These are phyloP conservation scores for Verticillium tricorpus DNA, from an alignment of 2,329 filamentous ascomycete species.

Conservation along the genomic window DNA sequence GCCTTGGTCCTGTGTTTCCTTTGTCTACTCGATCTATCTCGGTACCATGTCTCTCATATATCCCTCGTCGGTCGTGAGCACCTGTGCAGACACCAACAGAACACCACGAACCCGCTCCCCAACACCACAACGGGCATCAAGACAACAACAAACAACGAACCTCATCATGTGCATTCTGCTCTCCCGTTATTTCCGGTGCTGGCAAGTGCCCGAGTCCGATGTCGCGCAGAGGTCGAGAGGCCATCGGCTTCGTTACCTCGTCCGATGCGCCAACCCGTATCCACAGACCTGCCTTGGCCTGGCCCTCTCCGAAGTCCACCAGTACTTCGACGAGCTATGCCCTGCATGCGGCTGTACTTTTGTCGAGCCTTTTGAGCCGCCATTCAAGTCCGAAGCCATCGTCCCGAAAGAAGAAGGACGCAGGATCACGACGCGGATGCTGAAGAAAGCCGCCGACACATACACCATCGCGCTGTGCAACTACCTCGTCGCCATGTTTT, in stretches of 20 bases:
- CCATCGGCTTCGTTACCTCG: constrained; percentile 4
- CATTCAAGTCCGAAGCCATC: neutral
- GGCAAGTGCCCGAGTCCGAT: neutral
- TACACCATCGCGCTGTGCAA: constrained; percentile 3
- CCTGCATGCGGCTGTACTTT: constrained; percentile 6
- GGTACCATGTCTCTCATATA: too few species aligned
- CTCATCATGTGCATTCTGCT: constrained; percentile 8
- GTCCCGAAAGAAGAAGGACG: neutral
- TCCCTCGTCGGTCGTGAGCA: too few species aligned
- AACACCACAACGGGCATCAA: neutral
- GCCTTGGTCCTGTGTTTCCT: too few species aligned
- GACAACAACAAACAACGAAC: neutral
- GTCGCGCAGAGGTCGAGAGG: too few species aligned
- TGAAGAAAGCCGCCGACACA: neutral
- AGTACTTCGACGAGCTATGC: constrained; percentile 2
- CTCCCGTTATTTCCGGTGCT: constrained; percentile 2
- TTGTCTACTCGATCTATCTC: too few species aligned
- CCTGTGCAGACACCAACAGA: too few species aligned
- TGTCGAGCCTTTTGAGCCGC: neutral
- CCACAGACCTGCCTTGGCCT: constrained; percentile 4
- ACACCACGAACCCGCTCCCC: too few species aligned
- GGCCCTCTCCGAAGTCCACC: neutral
- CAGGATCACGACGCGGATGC: neutral
- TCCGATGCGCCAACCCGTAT: constrained; percentile 8
- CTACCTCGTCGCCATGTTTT: neutral